Evolutionary conservation across 176 grass and related monocot species (phyloP).

Genomic region (Rhynchospora pubera): DNA sequence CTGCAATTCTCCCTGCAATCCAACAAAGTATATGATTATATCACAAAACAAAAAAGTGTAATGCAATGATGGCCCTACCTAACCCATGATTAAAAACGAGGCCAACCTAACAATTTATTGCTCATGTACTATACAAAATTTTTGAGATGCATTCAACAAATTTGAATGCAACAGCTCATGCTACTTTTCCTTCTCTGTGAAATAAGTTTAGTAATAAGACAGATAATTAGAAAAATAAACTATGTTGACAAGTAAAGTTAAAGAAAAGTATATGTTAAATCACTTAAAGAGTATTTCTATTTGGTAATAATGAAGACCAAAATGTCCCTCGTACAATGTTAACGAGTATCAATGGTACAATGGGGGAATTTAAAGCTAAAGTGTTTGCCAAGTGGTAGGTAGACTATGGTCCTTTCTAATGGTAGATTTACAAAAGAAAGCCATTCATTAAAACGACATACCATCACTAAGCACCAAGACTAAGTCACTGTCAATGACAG

Average conservation of each 20-base stretch:
- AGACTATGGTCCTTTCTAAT: neutral
- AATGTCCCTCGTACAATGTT: neutral
- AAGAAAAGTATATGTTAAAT: neutral
- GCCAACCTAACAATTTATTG: neutral
- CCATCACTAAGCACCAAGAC: constrained; percentile 86
- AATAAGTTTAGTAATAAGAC: neutral
- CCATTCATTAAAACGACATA: constrained; percentile 18
- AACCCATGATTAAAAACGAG: neutral
- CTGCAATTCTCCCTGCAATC: constrained; percentile 81
- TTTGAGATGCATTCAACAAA: neutral
- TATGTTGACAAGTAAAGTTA: neutral
- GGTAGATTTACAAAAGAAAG: neutral
- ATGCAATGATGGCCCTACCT: neutral
- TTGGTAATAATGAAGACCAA: neutral
- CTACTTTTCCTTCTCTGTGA: neutral
- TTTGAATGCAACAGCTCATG: neutral
- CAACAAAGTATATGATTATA: neutral
- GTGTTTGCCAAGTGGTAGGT: neutral
- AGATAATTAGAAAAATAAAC: no score
- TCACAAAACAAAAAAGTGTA: neutral
- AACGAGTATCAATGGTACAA: neutral
- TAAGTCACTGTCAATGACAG: constrained; percentile 96
- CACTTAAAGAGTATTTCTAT: neutral
- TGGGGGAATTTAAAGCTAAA: neutral
- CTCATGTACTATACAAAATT: neutral